Evolutionary conservation across 345 rosid genomes (phyloP).

Genomic region (Populus euphratica): DNA sequence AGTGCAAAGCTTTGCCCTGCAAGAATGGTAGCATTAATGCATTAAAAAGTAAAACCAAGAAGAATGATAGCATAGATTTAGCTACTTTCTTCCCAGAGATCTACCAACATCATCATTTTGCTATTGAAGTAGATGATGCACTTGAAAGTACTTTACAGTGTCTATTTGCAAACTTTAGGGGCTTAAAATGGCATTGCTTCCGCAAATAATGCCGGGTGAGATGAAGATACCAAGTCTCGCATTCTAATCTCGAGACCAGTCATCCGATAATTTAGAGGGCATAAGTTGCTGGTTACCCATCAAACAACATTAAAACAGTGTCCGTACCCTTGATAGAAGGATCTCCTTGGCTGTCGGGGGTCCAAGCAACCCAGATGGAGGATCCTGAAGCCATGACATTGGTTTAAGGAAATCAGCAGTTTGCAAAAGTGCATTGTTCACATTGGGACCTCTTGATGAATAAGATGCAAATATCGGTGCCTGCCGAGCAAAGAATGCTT

Average conservation of each 20-base stretch:
- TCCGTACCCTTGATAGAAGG: slow-evolving; percentile 35
- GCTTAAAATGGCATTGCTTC: neutral
- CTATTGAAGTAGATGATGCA: neutral
- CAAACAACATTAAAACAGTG: neutral
- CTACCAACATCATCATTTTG: neutral
- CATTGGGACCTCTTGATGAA: slow-evolving; percentile 51
- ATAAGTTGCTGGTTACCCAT: neutral
- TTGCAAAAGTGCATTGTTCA: slow-evolving; percentile 41
- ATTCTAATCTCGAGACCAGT: neutral
- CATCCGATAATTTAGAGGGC: neutral
- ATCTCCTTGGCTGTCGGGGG: slow-evolving; percentile 43
- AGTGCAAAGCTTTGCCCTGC: slow-evolving; percentile 47
- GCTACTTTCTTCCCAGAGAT: neutral
- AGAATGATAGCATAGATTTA: neutral
- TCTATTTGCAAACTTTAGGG: neutral
- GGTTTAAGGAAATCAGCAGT: slow-evolving; percentile 53
- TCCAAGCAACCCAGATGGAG: slow-evolving; percentile 55
- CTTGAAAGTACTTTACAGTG: neutral
- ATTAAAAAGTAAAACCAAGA: neutral
- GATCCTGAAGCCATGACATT: slow-evolving; percentile 50
- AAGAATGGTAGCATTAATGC: neutral
- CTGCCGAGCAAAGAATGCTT: slow-evolving; percentile 30
- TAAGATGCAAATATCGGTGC: slow-evolving; percentile 48
- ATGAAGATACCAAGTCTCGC: neutral
- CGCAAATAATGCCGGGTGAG: neutral